Conservation (phyloP, 2,329 filamentous ascomycete species). For the Aspergillus flavus region DNA sequence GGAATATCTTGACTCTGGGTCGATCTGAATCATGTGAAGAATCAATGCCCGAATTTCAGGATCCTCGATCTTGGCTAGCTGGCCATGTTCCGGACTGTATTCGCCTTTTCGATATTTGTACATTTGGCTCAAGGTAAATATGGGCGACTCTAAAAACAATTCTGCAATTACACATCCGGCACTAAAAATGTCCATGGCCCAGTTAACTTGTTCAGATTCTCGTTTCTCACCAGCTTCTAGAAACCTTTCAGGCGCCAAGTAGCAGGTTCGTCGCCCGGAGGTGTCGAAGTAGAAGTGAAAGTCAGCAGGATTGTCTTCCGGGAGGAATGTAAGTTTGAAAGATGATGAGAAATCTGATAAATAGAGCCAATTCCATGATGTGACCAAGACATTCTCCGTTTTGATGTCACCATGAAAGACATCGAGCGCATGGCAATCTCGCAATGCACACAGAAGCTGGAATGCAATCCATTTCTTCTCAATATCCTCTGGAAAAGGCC, state of each 20-base stretch:
- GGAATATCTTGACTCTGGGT: slow-evolving; percentile 87
- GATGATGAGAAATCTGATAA: slow-evolving; percentile 95
- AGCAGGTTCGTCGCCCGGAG: slow-evolving; percentile 87
- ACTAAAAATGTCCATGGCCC: slow-evolving; percentile 99
- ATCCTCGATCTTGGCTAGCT: slow-evolving; percentile 85
- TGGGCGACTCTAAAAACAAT: slow-evolving; percentile 88
- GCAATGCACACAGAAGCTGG: slow-evolving; percentile 86
- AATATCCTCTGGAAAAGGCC: slow-evolving; percentile 94
- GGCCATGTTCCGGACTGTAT: slow-evolving; percentile 81
- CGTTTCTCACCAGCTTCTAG: slow-evolving; percentile 69
- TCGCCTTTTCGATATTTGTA: slow-evolving; percentile 93
- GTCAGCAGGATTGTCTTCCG: slow-evolving; percentile 94
- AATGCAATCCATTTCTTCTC: slow-evolving; percentile 99
- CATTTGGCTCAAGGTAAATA: slow-evolving; percentile 96
- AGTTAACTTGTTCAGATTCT: slow-evolving; percentile 67
- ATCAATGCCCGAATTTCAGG: slow-evolving; percentile 85
- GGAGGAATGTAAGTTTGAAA: slow-evolving; percentile 91
- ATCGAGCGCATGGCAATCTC: slow-evolving; percentile 86
- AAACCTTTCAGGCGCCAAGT: slow-evolving; percentile 92
- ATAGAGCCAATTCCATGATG: slow-evolving; percentile 99
- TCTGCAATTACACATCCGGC: slow-evolving; percentile 96
- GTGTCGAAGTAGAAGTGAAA: slow-evolving; percentile 98
- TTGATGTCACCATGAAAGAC: slow-evolving; percentile 98
- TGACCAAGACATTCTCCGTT: slow-evolving; percentile 94
- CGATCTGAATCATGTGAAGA: slow-evolving; percentile 91